Evolutionary conservation across 768 basidiomycete species (phyloP).

Genomic region (Mycena haematopus): DNA sequence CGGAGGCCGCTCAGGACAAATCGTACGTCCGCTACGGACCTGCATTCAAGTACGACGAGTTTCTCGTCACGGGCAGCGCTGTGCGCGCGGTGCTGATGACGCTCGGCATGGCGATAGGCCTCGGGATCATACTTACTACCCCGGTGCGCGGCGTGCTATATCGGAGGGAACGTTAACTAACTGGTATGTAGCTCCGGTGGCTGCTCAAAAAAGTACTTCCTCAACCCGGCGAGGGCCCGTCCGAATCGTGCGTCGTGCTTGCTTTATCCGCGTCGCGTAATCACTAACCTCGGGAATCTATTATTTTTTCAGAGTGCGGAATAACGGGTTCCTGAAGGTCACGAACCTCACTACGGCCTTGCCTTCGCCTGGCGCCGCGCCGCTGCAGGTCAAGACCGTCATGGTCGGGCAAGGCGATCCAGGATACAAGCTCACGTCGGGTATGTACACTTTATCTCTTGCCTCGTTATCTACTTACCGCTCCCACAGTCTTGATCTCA

Average conservation of each 20-base stretch:
- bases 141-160: constrained; percentile 44
- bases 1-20: constrained; percentile 37
- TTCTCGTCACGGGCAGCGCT: constrained; percentile 48
- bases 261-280: not conserved
- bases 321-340: constrained; percentile 64
- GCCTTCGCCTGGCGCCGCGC: constrained; percentile 42
- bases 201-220: constrained; percentile 57
- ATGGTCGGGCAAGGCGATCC: constrained; percentile 79
- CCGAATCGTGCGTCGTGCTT: constrained; percentile 59
- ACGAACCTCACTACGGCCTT: constrained; percentile 76
- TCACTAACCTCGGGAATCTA: not conserved
- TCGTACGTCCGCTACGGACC: constrained; percentile 60
- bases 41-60: constrained; percentile 80
- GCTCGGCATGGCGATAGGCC: constrained; percentile 41
- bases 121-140: constrained; percentile 42
- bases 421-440: constrained; percentile 58
- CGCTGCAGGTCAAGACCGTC: constrained; percentile 61
- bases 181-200: constrained; percentile 55
- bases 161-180: not conserved
- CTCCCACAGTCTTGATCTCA: constrained; percentile 55
- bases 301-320: constrained; percentile 49
- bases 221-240: constrained; percentile 66
- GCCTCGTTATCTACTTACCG: not conserved
- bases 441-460: not conserved
- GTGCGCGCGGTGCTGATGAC: constrained; percentile 50